Conservation (phyloP, 1,284 basidiomycete species). For the Apiotrichum montevideense region DNA sequence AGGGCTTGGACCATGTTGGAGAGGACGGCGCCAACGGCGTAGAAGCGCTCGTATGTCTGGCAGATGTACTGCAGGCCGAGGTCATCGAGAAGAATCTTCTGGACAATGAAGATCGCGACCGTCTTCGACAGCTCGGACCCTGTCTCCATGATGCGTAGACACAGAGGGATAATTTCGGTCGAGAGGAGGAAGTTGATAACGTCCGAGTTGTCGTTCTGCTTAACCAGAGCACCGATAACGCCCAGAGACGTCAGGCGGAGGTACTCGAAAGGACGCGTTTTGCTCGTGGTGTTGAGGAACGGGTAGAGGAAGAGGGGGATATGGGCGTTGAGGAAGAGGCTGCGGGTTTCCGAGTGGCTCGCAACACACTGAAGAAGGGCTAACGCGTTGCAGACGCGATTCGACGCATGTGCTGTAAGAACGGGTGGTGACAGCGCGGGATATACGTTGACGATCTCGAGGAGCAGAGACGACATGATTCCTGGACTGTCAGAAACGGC, state of each 20-base stretch:
- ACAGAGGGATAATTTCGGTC: slow-evolving; percentile 98
- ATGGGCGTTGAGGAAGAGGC: slow-evolving; percentile 89
- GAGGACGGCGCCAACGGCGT: slow-evolving; percentile 95
- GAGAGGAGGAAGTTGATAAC: slow-evolving; percentile 99
- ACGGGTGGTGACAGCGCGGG: slow-evolving; percentile 92
- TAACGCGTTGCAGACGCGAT: slow-evolving; percentile 97
- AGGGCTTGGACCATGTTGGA: slow-evolving; percentile 98
- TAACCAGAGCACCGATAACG: slow-evolving; percentile 97
- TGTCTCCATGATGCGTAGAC: slow-evolving; percentile 99
- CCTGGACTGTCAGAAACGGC: slow-evolving; percentile 51
- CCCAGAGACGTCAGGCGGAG: slow-evolving; percentile 94
- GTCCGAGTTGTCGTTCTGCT: slow-evolving; percentile 99
- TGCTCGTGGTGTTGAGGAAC: slow-evolving; percentile 97
- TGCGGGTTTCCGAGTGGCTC: slow-evolving; percentile 86
- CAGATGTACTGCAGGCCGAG: slow-evolving; percentile 98
- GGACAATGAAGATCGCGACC: slow-evolving; percentile 99
- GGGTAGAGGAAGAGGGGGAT: slow-evolving; percentile 99
- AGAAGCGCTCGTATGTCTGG: slow-evolving; percentile 98
- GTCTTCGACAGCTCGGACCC: slow-evolving; percentile 99
- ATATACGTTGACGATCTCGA: slow-evolving; percentile 98
- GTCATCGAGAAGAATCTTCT: slow-evolving; percentile 98
- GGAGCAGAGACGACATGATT: slow-evolving; percentile 96
- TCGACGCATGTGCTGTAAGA: slow-evolving; percentile 96
- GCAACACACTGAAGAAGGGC: slow-evolving; percentile 97
- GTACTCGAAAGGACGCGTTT: slow-evolving; percentile 98